These are phyloP conservation scores for Eucalyptus pauciflora DNA, from an alignment of 345 rosid genomes.

Conservation along the genomic window DNA sequence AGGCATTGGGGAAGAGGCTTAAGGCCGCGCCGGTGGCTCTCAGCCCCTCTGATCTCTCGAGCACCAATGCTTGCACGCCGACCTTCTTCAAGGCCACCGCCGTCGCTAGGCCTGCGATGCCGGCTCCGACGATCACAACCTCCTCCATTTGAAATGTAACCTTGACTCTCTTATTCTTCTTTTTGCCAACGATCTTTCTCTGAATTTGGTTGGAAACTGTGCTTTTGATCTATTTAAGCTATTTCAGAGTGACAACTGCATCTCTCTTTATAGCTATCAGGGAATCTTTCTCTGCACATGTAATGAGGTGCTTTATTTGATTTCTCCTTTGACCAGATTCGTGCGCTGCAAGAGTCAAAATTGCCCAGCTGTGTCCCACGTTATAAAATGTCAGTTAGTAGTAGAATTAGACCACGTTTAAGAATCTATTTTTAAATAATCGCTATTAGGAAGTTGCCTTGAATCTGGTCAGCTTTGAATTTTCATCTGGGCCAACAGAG, in stretches of 20 bases:
- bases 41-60: conserved; percentile 15
- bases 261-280: neutral
- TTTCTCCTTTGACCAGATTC: neutral
- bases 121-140: conserved; percentile 21
- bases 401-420: neutral
- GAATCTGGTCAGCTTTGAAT: neutral
- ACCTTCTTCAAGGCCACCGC: conserved; percentile 22
- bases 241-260: neutral
- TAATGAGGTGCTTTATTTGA: neutral
- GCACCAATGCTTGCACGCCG: conserved; percentile 12
- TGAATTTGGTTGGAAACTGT: neutral
- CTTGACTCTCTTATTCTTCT: neutral
- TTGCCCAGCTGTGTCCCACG: neutral
- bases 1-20: conserved; percentile 19
- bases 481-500: neutral
- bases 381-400: neutral
- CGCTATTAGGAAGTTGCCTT: neutral
- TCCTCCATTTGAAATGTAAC: neutral
- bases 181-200: neutral
- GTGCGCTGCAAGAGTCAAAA: neutral
- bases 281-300: neutral
- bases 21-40: conserved; percentile 20
- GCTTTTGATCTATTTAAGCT: neutral
- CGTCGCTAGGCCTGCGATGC: conserved; percentile 27
- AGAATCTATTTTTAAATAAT: neutral